Evolutionary conservation across 1,139 yeast genomes (phyloP), one percentile per base, ranked within the genome.

Genomic region (Saccharomycopsis hybrid): DNA sequence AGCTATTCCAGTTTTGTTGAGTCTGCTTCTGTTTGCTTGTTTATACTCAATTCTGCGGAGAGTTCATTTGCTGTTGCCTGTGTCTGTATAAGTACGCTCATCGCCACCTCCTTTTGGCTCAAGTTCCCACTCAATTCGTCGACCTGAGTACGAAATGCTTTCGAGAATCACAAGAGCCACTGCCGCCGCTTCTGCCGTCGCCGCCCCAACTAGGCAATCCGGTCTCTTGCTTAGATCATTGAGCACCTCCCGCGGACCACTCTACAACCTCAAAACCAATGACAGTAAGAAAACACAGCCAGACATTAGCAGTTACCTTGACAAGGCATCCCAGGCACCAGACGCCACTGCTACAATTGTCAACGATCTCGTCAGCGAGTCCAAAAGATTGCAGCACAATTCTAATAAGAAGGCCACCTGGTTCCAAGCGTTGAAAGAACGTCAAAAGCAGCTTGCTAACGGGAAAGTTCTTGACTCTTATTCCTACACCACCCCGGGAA

Each of bases 371-470:
- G 62, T 66, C 30, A 72, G 69, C 46, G 68, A 68, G 47, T 64
- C 64, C 40, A 63, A 65, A 43, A 60, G 71, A 51, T 58, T 63
- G 4, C 49, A 49, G 11, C n/a, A n/a, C n/a, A 60, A 61, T 46
- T 50, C 52, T 41, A 50, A 56, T 27, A 77, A 78, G 59, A 76
- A 78, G 57, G 85, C 84, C 29, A 85, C 96, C 4, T 88, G 96
- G 96, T 65, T 87, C 59, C 85, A 80, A 51, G 95, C 96, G 0
- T 69, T 86, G 54, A 74, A 76, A n/a, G 94, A 87, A 57, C 74
- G 90, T 46, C 79, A 82, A 58, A 76, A 77, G 60, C 85, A 85
- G 61, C 66, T 76, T 61, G 78, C 78, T 13, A 86, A 80, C 57
- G 95, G 94, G 41, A 78, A 80, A 60, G 72, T 75, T 32, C 75